Percentiles rank a stretch among this genome's conserved stretches.
phyloP scores from a whole-genome alignment of 495 filamentous ascomycete species.

The Trichocladium uniseriatum region DNA sequence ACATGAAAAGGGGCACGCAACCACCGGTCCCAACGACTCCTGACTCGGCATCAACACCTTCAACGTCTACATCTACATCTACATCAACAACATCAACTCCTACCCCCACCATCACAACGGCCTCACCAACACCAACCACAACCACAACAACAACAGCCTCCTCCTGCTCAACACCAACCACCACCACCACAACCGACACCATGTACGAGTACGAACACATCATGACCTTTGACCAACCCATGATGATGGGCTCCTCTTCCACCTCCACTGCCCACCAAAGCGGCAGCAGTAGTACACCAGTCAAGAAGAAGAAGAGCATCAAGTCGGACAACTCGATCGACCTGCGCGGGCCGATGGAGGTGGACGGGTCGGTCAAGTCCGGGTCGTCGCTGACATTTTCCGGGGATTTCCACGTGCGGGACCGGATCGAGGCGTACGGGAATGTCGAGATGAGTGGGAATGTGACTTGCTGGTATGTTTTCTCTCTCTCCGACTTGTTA shows the following conservation, averaged over 20 bases:
- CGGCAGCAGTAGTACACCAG: not conserved
- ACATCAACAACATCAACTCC: not conserved
- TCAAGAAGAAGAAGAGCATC: conserved; percentile 27
- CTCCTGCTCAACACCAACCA: not conserved
- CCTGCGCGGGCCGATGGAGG: conserved; percentile 29
- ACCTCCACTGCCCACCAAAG: not conserved
- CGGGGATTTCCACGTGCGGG: conserved; percentile 27
- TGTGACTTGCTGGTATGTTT: conserved; percentile 15
- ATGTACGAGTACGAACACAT: conserved; percentile 31
- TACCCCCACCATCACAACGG: not conserved
- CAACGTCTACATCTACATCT: not conserved
- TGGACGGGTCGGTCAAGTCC: conserved; percentile 33
- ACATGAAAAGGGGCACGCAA: conserved; percentile 22
- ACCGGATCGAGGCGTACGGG: conserved; percentile 34
- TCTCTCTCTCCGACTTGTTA: not conserved
- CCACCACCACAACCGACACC: conserved; percentile 3
- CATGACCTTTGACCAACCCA: conserved; percentile 27
- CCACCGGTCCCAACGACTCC: not conserved
- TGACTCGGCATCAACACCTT: not conserved
- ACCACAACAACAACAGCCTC: conserved; percentile 3
- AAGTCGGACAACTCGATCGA: conserved; percentile 23
- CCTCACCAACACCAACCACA: conserved; percentile 1
- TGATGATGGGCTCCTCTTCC: conserved; percentile 6
- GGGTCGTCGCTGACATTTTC: conserved; percentile 23
- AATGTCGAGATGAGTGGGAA: conserved; percentile 26